Evolutionary conservation across 108 stramenopile genomes (phyloP).

Genomic region (Ochromonas danica): DNA sequence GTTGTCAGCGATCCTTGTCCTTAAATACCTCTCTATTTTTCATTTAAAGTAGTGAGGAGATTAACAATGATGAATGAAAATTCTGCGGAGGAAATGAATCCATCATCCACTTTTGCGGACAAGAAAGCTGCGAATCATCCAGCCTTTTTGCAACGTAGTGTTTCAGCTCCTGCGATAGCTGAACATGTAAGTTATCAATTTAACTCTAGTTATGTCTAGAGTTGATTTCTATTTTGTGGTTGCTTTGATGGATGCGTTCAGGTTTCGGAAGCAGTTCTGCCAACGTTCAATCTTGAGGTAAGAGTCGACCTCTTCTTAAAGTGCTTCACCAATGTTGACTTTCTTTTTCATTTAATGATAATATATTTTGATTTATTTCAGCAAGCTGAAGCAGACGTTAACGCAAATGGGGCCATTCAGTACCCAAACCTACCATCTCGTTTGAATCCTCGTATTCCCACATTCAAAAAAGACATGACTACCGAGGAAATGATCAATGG

Average conservation of each 20-base stretch:
- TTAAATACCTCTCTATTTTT: too few relatives aligned
- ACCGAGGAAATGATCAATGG: not conserved
- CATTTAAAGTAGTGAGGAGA: too few relatives aligned
- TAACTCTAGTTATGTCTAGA: not conserved
- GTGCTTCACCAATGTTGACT: too few relatives aligned
- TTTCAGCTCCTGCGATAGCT: slow-evolving; percentile 22
- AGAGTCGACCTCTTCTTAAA: too few relatives aligned
- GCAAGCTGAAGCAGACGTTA: too few relatives aligned
- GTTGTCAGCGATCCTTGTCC: too few relatives aligned
- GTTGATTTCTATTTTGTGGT: not conserved
- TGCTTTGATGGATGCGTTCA: not conserved
- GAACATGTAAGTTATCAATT: not conserved
- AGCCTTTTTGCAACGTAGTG: slow-evolving; percentile 3
- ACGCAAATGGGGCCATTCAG: too few relatives aligned
- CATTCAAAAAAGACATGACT: not conserved
- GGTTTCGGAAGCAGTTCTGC: slow-evolving; percentile 22
- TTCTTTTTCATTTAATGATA: too few relatives aligned
- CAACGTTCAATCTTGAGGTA: not conserved
- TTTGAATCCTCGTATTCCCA: not conserved
- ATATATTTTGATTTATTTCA: too few relatives aligned
- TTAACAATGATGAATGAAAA: too few relatives aligned
- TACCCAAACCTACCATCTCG: too few relatives aligned
- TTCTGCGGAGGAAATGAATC: too few relatives aligned
- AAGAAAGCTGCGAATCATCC: not conserved
- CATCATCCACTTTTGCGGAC: not conserved